phyloP scores from a whole-genome alignment of 1,284 basidiomycete genomes.

The Prillingera fragicola region DNA sequence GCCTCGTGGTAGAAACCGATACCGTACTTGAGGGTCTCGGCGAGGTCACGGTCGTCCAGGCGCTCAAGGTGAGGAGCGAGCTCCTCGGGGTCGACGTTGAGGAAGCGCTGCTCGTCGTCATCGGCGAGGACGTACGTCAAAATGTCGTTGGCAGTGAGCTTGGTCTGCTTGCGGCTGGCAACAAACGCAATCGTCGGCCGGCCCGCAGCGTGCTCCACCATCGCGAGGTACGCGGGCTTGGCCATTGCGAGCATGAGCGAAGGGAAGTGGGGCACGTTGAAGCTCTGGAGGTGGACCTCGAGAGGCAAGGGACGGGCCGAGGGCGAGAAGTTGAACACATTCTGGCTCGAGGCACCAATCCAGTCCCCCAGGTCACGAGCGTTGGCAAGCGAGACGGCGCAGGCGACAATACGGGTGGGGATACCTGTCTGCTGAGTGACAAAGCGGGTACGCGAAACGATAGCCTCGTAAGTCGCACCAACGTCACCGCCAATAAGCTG shows the following conservation, averaged over 20 bases:
- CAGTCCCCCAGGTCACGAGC: constrained; percentile 94
- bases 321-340: constrained; percentile 96
- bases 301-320: constrained; percentile 91
- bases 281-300: constrained; percentile 95
- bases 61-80: constrained; percentile 84
- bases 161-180: constrained; percentile 87
- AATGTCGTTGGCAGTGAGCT: constrained; percentile 85
- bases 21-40: constrained; percentile 79
- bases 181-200: constrained; percentile 92
- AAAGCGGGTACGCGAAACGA: constrained; percentile 89
- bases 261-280: constrained; percentile 93
- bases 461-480: constrained; percentile 92
- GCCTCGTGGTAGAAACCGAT: constrained; percentile 97
- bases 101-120: constrained; percentile 75
- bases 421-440: constrained; percentile 91
- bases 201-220: constrained; percentile 77
- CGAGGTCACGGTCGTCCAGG: constrained; percentile 69
- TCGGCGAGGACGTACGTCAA: constrained; percentile 85
- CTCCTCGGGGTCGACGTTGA: constrained; percentile 80
- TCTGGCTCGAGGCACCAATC: constrained; percentile 89
- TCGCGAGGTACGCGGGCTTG: constrained; percentile 92
- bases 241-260: constrained; percentile 99
- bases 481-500: constrained; percentile 89
- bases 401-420: constrained; percentile 87
- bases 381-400: constrained; percentile 91